Base-by-base conservation (phyloP, 352 stramenopile species). In the Globisporangium spiculum region DNA sequence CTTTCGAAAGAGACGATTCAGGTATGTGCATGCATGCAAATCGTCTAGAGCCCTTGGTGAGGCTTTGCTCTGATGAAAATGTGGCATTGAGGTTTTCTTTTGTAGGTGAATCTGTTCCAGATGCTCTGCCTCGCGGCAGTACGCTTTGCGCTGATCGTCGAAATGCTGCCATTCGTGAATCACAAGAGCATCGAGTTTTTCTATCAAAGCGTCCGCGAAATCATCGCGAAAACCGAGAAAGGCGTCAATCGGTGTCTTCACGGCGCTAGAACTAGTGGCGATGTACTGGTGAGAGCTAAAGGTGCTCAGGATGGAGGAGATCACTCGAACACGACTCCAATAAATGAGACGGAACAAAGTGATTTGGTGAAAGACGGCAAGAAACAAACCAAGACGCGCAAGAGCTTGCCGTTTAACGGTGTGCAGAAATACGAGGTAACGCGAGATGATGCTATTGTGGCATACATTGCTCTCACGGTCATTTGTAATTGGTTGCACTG, bases 21-120 rank as follows among this genome's bases (percentile, higher is more conserved):
- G 53, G 77, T 84, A 66, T 41, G 44, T 24, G 4, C 44, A 52
- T 24, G 18, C 7, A 24, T 52, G 38, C 38, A 46, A 46, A 20
- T 24, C 6, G 18, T 22, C n/a, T 52, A 52, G 18, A 24, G 4
- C 18, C 44, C 18, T 12, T 24, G 44, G 18, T 22, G 18, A 16
- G 44, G 18, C 6, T n/a, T 52, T n/a, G 44, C 18, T n/a, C 26
- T 69, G 22, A 60, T 24, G 8, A 57, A 68, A 59, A 9, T n/a
- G 22, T 36, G 56, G 30, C 32, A n/a, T 38, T 24, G 6, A 7
- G 44, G 44, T 16, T 52, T 22, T 52, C 24, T 34, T 61, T 18
- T 27, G 24, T 30, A 83, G 74, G 26, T 89, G 6, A 92, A 92
- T 41, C 10, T 89, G 7, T 92, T 86, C 55, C 84, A 92, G 66